Conservation (phyloP, 257 asterid species). For the Solanum sejunctum region DNA sequence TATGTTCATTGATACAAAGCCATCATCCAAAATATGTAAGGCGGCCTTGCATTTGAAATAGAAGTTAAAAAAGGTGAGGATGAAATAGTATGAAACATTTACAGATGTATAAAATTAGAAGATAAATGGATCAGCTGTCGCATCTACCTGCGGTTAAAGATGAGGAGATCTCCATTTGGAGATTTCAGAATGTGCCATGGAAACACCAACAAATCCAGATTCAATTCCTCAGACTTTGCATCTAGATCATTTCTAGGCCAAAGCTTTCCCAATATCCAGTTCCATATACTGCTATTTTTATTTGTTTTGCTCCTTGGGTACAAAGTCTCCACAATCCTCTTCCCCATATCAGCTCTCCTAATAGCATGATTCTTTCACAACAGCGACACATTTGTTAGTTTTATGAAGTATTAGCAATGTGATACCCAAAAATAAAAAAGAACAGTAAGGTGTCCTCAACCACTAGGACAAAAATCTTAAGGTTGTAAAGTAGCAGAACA, state of each 20-base stretch:
- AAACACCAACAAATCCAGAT: conserved; percentile 52
- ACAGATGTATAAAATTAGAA: neutral
- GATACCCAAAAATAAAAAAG: neutral
- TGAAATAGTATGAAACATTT: neutral
- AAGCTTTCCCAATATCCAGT: conserved; percentile 54
- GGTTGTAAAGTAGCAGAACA: neutral
- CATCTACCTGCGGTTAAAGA: conserved; percentile 70
- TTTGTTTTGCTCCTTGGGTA: conserved; percentile 33
- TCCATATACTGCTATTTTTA: conserved; percentile 42
- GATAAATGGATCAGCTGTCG: neutral
- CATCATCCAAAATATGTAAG: neutral
- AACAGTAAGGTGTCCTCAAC: neutral
- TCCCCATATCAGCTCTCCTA: conserved; percentile 75
- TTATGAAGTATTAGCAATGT: neutral
- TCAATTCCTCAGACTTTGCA: conserved; percentile 27
- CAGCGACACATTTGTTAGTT: conserved; percentile 4
- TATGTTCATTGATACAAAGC: neutral
- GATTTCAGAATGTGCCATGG: conserved; percentile 87
- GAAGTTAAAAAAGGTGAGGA: neutral
- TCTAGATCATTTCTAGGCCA: conserved; percentile 26
- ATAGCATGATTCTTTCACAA: conserved; percentile 79
- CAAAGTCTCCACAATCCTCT: conserved; percentile 68
- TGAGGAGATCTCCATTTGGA: conserved; percentile 30
- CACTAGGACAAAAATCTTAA: neutral
- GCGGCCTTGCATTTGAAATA: neutral